Evolutionary conservation across 225 moss, liverwort and hornwort species (phyloP).

Genomic region (Physcomitrium patens): DNA sequence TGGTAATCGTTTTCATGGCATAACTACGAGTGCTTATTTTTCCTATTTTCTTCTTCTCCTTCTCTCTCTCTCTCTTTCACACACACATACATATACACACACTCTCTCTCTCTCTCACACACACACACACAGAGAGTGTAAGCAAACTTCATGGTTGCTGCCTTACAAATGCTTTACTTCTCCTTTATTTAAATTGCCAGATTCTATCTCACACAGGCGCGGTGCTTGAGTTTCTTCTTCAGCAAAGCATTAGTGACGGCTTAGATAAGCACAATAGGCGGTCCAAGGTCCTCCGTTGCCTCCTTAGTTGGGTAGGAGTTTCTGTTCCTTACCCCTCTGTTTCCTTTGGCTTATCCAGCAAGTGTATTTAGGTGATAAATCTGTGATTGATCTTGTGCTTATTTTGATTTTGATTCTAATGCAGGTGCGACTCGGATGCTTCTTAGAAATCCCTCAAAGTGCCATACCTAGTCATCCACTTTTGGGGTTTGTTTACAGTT

Average conservation of each 20-base stretch:
- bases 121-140: neutral
- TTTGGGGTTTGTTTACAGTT: conserved; percentile 88
- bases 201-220: conserved; percentile 87
- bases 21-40: conserved; percentile 11
- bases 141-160: neutral
- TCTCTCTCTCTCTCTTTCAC: too few relatives aligned
- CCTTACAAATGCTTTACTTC: conserved; percentile 26
- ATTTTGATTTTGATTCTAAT: conserved; percentile 21
- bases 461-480: conserved; percentile 87
- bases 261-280: conserved; percentile 75
- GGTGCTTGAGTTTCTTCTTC: conserved; percentile 88
- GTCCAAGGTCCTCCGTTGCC: conserved; percentile 87
- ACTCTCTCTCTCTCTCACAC: too few relatives aligned
- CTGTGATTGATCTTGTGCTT: neutral
- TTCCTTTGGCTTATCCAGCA: neutral
- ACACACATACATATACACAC: too few relatives aligned
- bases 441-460: conserved; percentile 81
- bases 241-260: conserved; percentile 63
- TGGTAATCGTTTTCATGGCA: conserved; percentile 17
- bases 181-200: conserved; percentile 45
- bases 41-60: neutral
- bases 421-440: conserved; percentile 92
- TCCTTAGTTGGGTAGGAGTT: conserved; percentile 86
- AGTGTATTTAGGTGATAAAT: conserved; percentile 9
- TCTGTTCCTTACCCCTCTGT: neutral